Conservation (phyloP, 106 monocot species). For the Chionographis japonica region DNA sequence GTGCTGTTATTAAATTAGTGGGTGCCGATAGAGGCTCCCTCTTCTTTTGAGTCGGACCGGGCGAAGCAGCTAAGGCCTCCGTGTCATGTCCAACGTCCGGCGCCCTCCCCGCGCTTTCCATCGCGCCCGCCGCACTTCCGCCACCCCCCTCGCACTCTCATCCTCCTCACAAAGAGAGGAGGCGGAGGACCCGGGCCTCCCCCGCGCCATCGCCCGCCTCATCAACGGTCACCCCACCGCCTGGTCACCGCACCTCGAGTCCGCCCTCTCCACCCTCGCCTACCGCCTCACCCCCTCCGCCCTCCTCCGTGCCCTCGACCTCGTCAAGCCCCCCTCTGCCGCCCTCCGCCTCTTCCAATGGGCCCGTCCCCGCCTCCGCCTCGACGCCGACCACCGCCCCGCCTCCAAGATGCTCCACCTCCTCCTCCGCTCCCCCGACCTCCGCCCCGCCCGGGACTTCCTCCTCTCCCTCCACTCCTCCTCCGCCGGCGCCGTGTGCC, state of each 20-base stretch:
- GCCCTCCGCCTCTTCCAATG: slow-evolving; percentile 17
- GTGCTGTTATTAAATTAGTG: too few relatives aligned
- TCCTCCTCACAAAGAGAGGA: too few relatives aligned
- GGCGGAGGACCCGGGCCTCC: background rate
- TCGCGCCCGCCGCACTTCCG: too few relatives aligned
- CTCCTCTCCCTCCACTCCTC: slow-evolving; percentile 46
- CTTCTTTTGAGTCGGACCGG: too few relatives aligned
- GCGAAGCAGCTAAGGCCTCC: too few relatives aligned
- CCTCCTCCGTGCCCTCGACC: slow-evolving; percentile 9
- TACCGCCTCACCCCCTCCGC: slow-evolving; percentile 16
- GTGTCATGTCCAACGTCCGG: too few relatives aligned
- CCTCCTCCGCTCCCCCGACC: slow-evolving; percentile 26
- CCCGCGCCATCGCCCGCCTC: slow-evolving; percentile 24
- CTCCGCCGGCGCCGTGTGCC: slow-evolving; percentile 31
- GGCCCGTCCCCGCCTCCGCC: slow-evolving; percentile 1
- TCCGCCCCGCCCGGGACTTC: slow-evolving; percentile 28
- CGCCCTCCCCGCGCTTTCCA: background rate
- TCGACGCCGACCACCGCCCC: slow-evolving; percentile 16
- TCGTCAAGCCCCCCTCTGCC: slow-evolving; percentile 2
- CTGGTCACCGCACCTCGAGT: too few relatives aligned
- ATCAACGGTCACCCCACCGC: slow-evolving; percentile 12
- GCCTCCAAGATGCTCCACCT: slow-evolving; percentile 30
- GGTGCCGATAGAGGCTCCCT: too few relatives aligned
- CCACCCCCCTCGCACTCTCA: background rate
- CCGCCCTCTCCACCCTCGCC: slow-evolving; percentile 8